Conservation (phyloP, 1,139 yeast species). For the Hansenula anomala region DNA sequence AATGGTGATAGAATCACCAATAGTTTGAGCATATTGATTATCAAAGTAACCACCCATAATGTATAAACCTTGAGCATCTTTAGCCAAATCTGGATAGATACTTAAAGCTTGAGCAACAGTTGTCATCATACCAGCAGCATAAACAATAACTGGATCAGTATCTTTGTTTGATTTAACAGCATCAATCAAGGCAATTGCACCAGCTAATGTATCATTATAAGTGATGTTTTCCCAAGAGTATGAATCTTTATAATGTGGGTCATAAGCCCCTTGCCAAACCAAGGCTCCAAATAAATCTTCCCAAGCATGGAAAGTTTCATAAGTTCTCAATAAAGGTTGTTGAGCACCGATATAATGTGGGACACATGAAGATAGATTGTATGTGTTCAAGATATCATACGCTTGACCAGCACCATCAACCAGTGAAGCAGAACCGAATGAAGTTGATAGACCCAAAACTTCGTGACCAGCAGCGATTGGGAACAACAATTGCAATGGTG, state of each 20-base stretch:
- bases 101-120: slow-evolving; percentile 39
- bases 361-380: slow-evolving; percentile 32
- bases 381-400: slow-evolving; percentile 24
- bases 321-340: slow-evolving; percentile 32
- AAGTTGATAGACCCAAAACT: slow-evolving; percentile 33
- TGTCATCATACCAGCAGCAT: slow-evolving; percentile 37
- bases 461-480: slow-evolving; percentile 36
- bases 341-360: slow-evolving; percentile 36
- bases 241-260: slow-evolving; percentile 26
- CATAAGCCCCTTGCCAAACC: slow-evolving; percentile 40
- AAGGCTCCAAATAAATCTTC: slow-evolving; percentile 32
- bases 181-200: slow-evolving; percentile 34
- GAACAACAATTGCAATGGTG: slow-evolving; percentile 29
- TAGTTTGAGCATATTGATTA: slow-evolving; percentile 32
- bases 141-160: slow-evolving; percentile 29
- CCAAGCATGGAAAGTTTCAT: slow-evolving; percentile 35
- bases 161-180: slow-evolving; percentile 33
- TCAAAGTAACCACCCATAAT: slow-evolving; percentile 41
- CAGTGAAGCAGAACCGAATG: slow-evolving; percentile 33
- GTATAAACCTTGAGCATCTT: slow-evolving; percentile 35
- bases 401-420: slow-evolving; percentile 34
- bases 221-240: slow-evolving; percentile 29
- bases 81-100: slow-evolving; percentile 32
- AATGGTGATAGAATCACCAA: slow-evolving; percentile 27
- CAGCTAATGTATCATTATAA: slow-evolving; percentile 27